A percentile compares a stretch with the other conserved stretches of the same genome.
Evolutionary conservation across 2,329 filamentous ascomycete genomes (phyloP).

Genomic region (Pseudogymnoascus sp.): DNA sequence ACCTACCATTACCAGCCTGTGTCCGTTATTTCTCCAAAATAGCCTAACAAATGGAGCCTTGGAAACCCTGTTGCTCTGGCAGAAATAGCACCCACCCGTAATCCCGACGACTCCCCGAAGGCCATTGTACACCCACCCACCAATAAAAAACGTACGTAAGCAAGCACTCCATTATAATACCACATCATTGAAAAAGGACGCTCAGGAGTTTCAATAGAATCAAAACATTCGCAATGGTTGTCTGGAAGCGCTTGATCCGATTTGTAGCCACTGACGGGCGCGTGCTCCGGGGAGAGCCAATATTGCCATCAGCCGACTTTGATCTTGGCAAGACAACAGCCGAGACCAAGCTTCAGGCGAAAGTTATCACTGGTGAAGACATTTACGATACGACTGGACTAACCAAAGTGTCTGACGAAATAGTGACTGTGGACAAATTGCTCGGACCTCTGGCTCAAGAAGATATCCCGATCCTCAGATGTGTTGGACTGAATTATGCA

Average conservation of each 20-base stretch:
- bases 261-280: constrained; percentile 45
- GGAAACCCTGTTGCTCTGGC: background rate
- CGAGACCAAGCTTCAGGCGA: constrained; percentile 41
- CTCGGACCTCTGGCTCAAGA: constrained; percentile 42
- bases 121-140: background rate
- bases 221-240: constrained; percentile 9
- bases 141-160: background rate
- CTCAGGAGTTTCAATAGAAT: background rate
- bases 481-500: constrained; percentile 52
- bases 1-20: background rate
- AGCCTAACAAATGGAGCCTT: background rate
- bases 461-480: constrained; percentile 49
- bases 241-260: constrained; percentile 46
- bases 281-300: constrained; percentile 43
- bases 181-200: background rate
- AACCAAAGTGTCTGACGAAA: constrained; percentile 45
- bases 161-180: background rate
- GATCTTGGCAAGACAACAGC: constrained; percentile 42
- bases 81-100: background rate
- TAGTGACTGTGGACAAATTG: constrained; percentile 44
- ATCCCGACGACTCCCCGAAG: background rate
- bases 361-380: constrained; percentile 42
- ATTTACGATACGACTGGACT: constrained; percentile 38
- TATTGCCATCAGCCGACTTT: constrained; percentile 36
- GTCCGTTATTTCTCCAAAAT: background rate